phyloP scores from a whole-genome alignment of 352 stramenopile species.

The Phytophthora chlamydospora region DNA sequence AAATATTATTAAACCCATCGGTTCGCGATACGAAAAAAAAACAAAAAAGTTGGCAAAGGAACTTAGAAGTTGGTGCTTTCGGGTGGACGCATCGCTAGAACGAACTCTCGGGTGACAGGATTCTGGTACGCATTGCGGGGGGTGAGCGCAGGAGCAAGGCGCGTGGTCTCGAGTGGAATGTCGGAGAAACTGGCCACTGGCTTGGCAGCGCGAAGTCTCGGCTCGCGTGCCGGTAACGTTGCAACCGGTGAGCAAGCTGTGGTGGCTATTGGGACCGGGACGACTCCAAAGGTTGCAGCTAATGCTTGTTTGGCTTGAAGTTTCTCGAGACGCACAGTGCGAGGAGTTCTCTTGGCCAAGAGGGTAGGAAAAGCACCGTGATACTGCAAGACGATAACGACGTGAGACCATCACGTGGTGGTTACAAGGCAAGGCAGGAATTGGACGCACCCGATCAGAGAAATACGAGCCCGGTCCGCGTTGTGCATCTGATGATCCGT shows the following conservation, averaged over 20 bases:
- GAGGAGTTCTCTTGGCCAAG: constrained; percentile 43
- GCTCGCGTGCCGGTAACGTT: background rate
- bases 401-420: background rate
- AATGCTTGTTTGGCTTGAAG: constrained; percentile 31
- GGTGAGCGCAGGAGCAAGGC: constrained; percentile 46
- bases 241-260: background rate
- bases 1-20: constrained; percentile 26
- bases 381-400: constrained; percentile 33
- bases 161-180: constrained; percentile 26
- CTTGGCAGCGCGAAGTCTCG: background rate
- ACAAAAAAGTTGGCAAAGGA: no score
- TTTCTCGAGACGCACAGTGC: constrained; percentile 29
- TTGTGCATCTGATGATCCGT: constrained; percentile 9
- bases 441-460: constrained; percentile 45
- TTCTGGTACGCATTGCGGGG: constrained; percentile 58
- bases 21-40: no score
- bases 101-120: constrained; percentile 38
- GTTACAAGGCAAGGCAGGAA: background rate
- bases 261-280: constrained; percentile 4
- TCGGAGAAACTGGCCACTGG: constrained; percentile 1
- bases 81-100: constrained; percentile 30
- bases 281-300: constrained; percentile 35
- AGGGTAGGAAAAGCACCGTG: constrained; percentile 54
- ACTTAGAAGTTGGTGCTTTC: background rate
- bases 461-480: constrained; percentile 53